phyloP scores from a whole-genome alignment of 2,329 filamentous ascomycete genomes.

The Lasiodiplodia sp. region DNA sequence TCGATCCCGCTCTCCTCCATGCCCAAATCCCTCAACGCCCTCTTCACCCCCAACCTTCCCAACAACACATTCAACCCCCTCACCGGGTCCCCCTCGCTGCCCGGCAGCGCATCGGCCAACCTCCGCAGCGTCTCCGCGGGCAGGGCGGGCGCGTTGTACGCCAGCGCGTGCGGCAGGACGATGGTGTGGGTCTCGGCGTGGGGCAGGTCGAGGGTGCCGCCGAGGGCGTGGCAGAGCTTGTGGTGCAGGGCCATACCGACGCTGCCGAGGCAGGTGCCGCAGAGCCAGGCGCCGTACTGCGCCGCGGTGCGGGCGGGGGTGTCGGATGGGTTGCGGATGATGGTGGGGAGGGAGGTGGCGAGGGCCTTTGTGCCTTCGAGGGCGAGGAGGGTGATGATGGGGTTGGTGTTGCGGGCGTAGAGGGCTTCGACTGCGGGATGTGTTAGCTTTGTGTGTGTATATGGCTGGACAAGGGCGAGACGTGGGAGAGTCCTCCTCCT shows the following conservation, averaged over 20 bases:
- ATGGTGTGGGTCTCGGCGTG: constrained; percentile 72
- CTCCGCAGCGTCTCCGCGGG: constrained; percentile 58
- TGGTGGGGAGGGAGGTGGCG: constrained; percentile 60
- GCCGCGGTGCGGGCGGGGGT: constrained; percentile 59
- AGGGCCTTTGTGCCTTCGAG: constrained; percentile 64
- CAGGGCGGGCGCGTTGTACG: constrained; percentile 67
- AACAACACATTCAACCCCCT: constrained; percentile 11
- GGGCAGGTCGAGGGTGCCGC: constrained; percentile 68
- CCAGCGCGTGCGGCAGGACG: constrained; percentile 67
- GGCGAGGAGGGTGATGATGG: constrained; percentile 65
- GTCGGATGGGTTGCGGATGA: constrained; percentile 57
- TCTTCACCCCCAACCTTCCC: constrained; percentile 58
- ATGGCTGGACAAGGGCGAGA: background rate
- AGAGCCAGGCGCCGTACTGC: constrained; percentile 71
- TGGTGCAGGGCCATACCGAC: constrained; percentile 71
- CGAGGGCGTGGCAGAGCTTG: constrained; percentile 71
- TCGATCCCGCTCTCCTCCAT: constrained; percentile 69
- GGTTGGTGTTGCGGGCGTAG: constrained; percentile 68
- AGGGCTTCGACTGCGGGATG: constrained; percentile 63
- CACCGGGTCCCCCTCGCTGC: constrained; percentile 58
- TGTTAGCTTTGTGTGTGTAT: background rate
- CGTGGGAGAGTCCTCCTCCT: too few species aligned
- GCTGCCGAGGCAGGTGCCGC: constrained; percentile 65
- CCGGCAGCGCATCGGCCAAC: constrained; percentile 63
- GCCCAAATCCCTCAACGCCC: constrained; percentile 54